These are phyloP conservation scores for Clohesyomyces aquaticus DNA, from an alignment of 495 filamentous ascomycete species.

Conservation along the genomic window DNA sequence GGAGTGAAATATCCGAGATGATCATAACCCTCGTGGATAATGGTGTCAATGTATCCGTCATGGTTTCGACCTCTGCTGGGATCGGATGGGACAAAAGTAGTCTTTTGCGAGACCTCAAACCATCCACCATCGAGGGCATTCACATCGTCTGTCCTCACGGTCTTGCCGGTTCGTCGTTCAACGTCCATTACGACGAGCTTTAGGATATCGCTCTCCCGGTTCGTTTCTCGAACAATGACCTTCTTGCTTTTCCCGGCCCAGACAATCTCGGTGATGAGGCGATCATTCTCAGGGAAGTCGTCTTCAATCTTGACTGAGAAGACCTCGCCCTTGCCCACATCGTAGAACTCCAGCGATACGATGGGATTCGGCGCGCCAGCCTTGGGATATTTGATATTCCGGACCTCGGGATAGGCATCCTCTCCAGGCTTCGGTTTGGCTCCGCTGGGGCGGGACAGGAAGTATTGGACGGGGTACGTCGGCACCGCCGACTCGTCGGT, in stretches of 20 bases:
- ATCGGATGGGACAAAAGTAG: slow-evolving; percentile 84
- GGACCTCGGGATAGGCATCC: slow-evolving; percentile 87
- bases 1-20: slow-evolving; percentile 96
- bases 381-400: slow-evolving; percentile 96
- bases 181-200: slow-evolving; percentile 87
- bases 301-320: slow-evolving; percentile 78
- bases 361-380: slow-evolving; percentile 90
- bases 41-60: slow-evolving; percentile 90
- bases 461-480: slow-evolving; percentile 93
- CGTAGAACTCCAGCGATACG: slow-evolving; percentile 86
- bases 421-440: slow-evolving; percentile 69
- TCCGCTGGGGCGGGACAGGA: slow-evolving; percentile 83
- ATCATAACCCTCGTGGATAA: slow-evolving; percentile 84
- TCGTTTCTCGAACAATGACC: slow-evolving; percentile 86
- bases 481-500: slow-evolving; percentile 93
- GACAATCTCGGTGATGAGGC: slow-evolving; percentile 88
- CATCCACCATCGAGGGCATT: slow-evolving; percentile 86
- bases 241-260: slow-evolving; percentile 78
- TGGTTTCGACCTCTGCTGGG: slow-evolving; percentile 72
- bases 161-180: slow-evolving; percentile 69
- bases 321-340: slow-evolving; percentile 74
- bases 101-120: slow-evolving; percentile 92
- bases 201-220: slow-evolving; percentile 88
- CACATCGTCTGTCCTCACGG: slow-evolving; percentile 77
- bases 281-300: slow-evolving; percentile 77